phyloP scores from a whole-genome alignment of 2,329 filamentous ascomycete species.

The Epichloe typhina region DNA sequence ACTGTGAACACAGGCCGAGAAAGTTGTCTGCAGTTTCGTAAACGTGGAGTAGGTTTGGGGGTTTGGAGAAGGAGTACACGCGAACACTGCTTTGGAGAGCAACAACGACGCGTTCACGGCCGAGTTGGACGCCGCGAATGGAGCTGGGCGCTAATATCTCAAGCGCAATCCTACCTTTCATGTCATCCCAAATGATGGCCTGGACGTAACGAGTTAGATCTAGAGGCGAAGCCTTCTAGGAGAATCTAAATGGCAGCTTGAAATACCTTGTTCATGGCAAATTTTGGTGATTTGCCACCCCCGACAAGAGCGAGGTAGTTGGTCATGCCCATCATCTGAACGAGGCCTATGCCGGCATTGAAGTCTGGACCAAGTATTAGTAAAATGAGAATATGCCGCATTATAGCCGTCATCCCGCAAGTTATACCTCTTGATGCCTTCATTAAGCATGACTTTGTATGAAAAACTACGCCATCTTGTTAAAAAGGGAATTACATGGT shows the following conservation, averaged over 20 bases:
- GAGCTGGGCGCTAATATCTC: slow-evolving; percentile 73
- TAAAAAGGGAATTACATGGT: not conserved
- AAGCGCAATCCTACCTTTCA: slow-evolving; percentile 55
- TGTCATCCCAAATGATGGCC: slow-evolving; percentile 87
- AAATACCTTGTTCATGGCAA: slow-evolving; percentile 67
- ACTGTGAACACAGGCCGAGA: slow-evolving; percentile 66
- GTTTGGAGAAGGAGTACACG: slow-evolving; percentile 66
- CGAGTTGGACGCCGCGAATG: slow-evolving; percentile 67
- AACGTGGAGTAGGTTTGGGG: slow-evolving; percentile 54
- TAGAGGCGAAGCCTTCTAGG: not conserved
- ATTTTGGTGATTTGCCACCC: slow-evolving; percentile 74
- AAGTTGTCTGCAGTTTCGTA: slow-evolving; percentile 84
- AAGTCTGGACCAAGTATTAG: slow-evolving; percentile 40
- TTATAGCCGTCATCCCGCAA: not conserved
- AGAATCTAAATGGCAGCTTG: not conserved
- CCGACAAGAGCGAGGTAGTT: slow-evolving; percentile 85
- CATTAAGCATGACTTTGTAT: slow-evolving; percentile 57
- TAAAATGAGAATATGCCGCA: not conserved
- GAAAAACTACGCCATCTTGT: slow-evolving; percentile 43
- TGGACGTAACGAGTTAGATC: slow-evolving; percentile 14
- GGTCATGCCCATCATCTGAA: slow-evolving; percentile 74
- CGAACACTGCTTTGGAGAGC: slow-evolving; percentile 71
- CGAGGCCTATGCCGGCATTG: slow-evolving; percentile 68
- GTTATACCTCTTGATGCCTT: slow-evolving; percentile 37
- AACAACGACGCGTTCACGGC: slow-evolving; percentile 63